These are phyloP conservation scores for Leccinum solheimii DNA, from an alignment of 1,284 basidiomycete species.

Conservation along the genomic window DNA sequence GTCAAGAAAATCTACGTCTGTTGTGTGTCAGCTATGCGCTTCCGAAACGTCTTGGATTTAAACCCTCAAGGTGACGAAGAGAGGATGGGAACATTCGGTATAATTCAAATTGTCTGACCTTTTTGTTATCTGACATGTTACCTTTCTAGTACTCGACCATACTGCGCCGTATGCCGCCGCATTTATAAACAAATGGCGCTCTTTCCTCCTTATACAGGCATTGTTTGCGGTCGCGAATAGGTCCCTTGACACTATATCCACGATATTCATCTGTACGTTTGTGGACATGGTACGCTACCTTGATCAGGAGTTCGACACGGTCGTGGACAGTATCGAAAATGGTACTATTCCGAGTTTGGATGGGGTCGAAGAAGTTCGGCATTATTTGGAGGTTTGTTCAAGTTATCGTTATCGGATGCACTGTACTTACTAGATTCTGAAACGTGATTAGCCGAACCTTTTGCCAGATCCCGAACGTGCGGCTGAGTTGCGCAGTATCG, in stretches of 20 bases:
- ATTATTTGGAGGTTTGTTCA: slow-evolving; percentile 4
- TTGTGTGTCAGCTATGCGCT: not conserved
- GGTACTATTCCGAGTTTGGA: too few species aligned
- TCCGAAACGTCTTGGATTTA: not conserved
- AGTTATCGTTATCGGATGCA: not conserved
- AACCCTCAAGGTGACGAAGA: not conserved
- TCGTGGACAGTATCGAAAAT: slow-evolving; percentile 1
- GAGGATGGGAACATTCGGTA: not conserved
- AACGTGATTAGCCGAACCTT: slow-evolving; percentile 9
- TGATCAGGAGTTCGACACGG: slow-evolving; percentile 8
- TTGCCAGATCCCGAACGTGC: not conserved
- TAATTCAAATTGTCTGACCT: not conserved
- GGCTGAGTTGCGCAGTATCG: slow-evolving; percentile 20
- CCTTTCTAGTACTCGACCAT: not conserved
- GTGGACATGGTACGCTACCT: not conserved
- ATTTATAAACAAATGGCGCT: not conserved
- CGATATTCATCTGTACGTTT: not conserved
- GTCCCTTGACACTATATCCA: not conserved
- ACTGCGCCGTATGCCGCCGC: not conserved
- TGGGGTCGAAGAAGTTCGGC: too few species aligned
- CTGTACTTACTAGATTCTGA: not conserved
- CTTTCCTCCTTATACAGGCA: not conserved
- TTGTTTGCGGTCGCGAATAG: not conserved
- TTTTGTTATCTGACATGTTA: slow-evolving; percentile 1
- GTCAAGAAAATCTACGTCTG: not conserved